Conservation (phyloP, 2,329 filamentous ascomycete genomes). For the Balansia obtecta region DNA sequence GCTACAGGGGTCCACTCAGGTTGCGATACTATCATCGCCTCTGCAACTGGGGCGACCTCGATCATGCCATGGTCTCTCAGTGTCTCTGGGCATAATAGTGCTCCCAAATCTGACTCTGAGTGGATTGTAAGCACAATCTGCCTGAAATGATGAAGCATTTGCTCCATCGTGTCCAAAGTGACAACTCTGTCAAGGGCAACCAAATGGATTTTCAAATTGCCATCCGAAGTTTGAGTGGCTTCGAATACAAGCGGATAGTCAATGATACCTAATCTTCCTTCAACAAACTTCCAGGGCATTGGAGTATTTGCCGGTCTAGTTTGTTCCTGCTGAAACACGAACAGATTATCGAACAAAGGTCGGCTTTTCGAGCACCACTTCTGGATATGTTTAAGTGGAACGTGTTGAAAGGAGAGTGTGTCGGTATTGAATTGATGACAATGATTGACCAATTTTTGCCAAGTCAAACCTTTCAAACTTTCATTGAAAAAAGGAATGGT, state of each 20-base stretch:
- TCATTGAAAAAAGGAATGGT: conserved; percentile 61
- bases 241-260: conserved; percentile 76
- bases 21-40: background rate
- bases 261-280: conserved; percentile 31
- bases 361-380: conserved; percentile 58
- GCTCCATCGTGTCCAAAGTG: conserved; percentile 16
- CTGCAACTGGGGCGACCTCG: too few species aligned
- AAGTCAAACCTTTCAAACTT: conserved; percentile 33
- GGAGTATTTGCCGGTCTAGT: conserved; percentile 14
- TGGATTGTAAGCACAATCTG: conserved; percentile 7
- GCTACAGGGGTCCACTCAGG: conserved; percentile 25
- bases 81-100: background rate
- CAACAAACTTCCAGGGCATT: conserved; percentile 40
- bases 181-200: conserved; percentile 38
- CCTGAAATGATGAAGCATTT: conserved; percentile 29
- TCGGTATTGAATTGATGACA: conserved; percentile 62
- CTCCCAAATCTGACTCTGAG: conserved; percentile 5
- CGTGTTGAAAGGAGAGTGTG: conserved; percentile 57
- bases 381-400: conserved; percentile 64
- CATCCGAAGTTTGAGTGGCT: conserved; percentile 39
- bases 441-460: conserved; percentile 44
- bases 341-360: conserved; percentile 65
- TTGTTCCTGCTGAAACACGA: conserved; percentile 59
- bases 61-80: too few species aligned
- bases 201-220: conserved; percentile 42